phyloP scores from a whole-genome alignment of 164 flowering plant genomes.

The Pachysandra terminalis region DNA sequence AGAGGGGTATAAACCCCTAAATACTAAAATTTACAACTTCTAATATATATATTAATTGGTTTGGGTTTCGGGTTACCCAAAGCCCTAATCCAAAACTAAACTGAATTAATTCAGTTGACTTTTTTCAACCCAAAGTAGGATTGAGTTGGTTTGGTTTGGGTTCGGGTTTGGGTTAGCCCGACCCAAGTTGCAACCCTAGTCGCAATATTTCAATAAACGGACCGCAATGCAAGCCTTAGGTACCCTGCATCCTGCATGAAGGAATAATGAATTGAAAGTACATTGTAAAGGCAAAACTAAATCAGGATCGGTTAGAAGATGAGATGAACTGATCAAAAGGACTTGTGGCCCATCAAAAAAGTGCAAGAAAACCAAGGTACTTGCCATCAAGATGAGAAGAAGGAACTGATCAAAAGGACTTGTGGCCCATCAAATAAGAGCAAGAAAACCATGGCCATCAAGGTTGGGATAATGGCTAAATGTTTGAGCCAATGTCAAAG shows the following conservation, averaged over 20 bases:
- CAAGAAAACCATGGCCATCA: slow-evolving; percentile 39
- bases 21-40: no score
- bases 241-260: slow-evolving; percentile 61
- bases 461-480: slow-evolving; percentile 77
- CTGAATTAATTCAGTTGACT: no score
- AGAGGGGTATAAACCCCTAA: no score
- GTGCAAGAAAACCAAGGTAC: slow-evolving; percentile 27
- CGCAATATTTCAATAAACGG: slow-evolving; percentile 72
- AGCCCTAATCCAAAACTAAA: no score
- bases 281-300: neutral
- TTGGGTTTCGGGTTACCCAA: no score
- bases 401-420: neutral
- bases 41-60: no score
- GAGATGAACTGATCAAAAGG: neutral
- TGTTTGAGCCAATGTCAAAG: slow-evolving; percentile 67
- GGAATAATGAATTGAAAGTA: neutral
- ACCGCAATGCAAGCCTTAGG: slow-evolving; percentile 42
- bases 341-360: neutral
- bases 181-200: no score
- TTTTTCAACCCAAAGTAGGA: no score
- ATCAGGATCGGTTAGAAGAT: no score
- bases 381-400: slow-evolving; percentile 80
- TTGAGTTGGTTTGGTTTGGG: no score
- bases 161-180: no score
- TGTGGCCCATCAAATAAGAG: neutral